Base-by-base conservation (phyloP, 106 monocot species). In the Dactylorhiza incarnata region DNA sequence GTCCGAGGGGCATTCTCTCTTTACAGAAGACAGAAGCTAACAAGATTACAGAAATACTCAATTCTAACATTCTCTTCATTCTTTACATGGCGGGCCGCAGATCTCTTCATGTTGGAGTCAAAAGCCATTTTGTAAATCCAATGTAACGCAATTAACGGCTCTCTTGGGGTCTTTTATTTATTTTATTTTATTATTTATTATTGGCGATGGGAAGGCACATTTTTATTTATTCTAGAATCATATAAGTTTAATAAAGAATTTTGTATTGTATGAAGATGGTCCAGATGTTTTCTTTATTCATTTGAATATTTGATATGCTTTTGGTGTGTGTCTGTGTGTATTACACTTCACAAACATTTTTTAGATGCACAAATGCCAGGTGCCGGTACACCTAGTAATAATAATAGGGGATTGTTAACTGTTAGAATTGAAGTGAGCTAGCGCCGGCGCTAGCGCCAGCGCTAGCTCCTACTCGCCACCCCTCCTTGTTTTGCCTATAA, bases 1-100 rank as follows among this genome's bases (percentile, higher is more conserved):
- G n/a, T n/a, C n/a, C n/a, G n/a, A n/a, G n/a, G n/a, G n/a, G n/a
- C 20, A 59, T 59, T 59, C 59, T 59, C 22, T 59, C 63, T 63
- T 11, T n/a, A n/a, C 37, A 37, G 37, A 37, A 37, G 3, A 37
- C 29, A 65, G 29, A 10, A 10, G 29, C 65, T 29, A 65, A 29
- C 65, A 25, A 29, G 29, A 12, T 26, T 29, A 65, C 65, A 11
- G 29, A 13, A 20, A 17, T 63, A 15, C 24, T 24, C 63, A 63
- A 23, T 6, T 37, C 37, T 37, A 37, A 7, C 22, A 58, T 58
- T 58, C 58, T 58, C n/a, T 58, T 58, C 19, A 10, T 62, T 62
- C 61, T 62, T 62, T 52, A 13, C 17, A 16, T 56, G 56, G 16
- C 19, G 6, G 56, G 19, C 16, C 6, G 9, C 8, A 22, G 58